Conservation (phyloP, 768 basidiomycete species). For the Tylopilus sp. region DNA sequence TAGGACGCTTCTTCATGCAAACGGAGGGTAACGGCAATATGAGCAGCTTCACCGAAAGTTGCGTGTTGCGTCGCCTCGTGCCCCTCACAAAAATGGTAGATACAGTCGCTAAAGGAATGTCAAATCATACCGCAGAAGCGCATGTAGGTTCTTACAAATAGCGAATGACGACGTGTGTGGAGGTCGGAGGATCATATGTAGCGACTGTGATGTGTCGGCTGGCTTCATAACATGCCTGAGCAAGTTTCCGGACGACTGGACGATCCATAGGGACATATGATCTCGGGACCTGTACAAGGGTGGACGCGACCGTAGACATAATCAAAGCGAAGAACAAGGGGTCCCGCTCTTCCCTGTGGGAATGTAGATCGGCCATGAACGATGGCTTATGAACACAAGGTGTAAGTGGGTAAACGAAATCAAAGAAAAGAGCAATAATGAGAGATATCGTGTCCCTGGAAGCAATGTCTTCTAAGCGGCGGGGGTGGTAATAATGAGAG, state of each 20-base stretch:
- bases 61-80: conserved; percentile 86
- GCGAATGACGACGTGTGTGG: conserved; percentile 81
- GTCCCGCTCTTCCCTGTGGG: conserved; percentile 77
- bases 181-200: conserved; percentile 80
- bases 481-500: conserved; percentile 69
- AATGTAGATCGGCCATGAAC: conserved; percentile 86
- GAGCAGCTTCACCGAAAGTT: conserved; percentile 82
- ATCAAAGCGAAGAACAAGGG: conserved; percentile 90
- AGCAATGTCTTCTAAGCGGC: conserved; percentile 77
- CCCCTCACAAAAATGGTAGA: conserved; percentile 88
- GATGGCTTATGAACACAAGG: conserved; percentile 90
- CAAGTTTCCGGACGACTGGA: conserved; percentile 78
- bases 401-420: conserved; percentile 89
- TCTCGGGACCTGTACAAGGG: conserved; percentile 83
- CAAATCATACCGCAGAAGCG: conserved; percentile 1
- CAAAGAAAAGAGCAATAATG: conserved; percentile 87
- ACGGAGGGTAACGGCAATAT: conserved; percentile 76
- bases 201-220: conserved; percentile 77
- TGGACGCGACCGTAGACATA: conserved; percentile 85
- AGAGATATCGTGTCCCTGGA: conserved; percentile 77
- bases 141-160: conserved; percentile 64
- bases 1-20: conserved; percentile 88
- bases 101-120: conserved; percentile 54
- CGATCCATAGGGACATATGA: conserved; percentile 88
- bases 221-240: conserved; percentile 77